Percentiles rank a stretch among this genome's conserved stretches.
phyloP scores from a whole-genome alignment of 2,329 filamentous ascomycete species.

The Pseudogymnoascus destructans region DNA sequence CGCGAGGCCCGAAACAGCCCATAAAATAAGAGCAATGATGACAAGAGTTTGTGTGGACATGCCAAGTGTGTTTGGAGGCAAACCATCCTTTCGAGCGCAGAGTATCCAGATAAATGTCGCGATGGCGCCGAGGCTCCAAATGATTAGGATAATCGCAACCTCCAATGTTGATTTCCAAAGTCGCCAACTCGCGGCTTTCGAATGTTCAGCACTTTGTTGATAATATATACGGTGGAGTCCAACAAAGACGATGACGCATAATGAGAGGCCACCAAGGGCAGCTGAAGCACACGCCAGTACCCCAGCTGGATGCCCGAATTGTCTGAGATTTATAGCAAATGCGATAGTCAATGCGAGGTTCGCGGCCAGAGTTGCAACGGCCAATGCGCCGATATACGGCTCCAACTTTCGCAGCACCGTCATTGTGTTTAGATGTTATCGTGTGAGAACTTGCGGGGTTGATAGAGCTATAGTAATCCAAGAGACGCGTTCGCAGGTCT shows the following conservation, averaged over 20 bases:
- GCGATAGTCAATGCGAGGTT: conserved; percentile 23
- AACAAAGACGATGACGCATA: conserved; percentile 16
- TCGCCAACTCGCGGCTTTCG: conserved; percentile 20
- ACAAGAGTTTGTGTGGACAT: conserved; percentile 17
- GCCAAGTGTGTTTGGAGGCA: conserved; percentile 16
- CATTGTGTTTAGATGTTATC: neutral
- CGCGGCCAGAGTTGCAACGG: conserved; percentile 20
- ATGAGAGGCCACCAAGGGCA: conserved; percentile 17
- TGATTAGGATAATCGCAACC: conserved; percentile 19
- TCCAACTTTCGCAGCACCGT: neutral
- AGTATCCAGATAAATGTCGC: conserved; percentile 20
- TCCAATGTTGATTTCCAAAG: conserved; percentile 21
- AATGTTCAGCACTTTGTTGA: conserved; percentile 20
- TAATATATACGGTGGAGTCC: conserved; percentile 21
- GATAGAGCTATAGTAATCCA: neutral
- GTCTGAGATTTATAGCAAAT: conserved; percentile 19
- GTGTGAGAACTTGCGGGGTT: neutral
- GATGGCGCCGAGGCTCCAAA: conserved; percentile 19
- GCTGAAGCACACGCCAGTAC: conserved; percentile 21
- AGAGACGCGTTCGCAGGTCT: neutral
- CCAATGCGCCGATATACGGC: conserved; percentile 19
- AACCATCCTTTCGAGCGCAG: conserved; percentile 14
- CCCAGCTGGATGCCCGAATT: conserved; percentile 12
- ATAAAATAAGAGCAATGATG: conserved; percentile 21
- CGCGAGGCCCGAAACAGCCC: conserved; percentile 21